phyloP scores from a whole-genome alignment of 2,329 filamentous ascomycete species.

The Alternaria panax region DNA sequence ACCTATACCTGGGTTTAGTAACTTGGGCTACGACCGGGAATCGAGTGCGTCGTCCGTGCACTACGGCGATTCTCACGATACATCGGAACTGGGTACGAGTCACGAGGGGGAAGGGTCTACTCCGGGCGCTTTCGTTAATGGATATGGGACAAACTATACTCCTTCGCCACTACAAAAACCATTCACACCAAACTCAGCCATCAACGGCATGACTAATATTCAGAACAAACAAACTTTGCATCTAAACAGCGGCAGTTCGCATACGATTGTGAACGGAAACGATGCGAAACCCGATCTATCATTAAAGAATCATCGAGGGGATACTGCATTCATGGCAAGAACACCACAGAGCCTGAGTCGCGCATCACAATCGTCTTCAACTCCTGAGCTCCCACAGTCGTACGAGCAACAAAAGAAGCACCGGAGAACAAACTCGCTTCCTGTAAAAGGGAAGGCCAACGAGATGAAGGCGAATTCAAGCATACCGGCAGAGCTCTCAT shows the following conservation, averaged over 20 bases:
- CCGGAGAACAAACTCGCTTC: slow-evolving; percentile 27
- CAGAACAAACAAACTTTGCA: slow-evolving; percentile 18
- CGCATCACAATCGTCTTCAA: slow-evolving; percentile 40
- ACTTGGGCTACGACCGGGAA: slow-evolving; percentile 49
- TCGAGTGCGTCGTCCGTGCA: slow-evolving; percentile 51
- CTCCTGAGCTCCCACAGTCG: slow-evolving; percentile 40
- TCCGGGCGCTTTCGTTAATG: slow-evolving; percentile 39
- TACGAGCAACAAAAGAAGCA: slow-evolving; percentile 28
- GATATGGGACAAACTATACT: slow-evolving; percentile 36
- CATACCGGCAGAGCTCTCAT: slow-evolving; percentile 76
- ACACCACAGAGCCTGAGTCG: slow-evolving; percentile 33
- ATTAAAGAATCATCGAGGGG: slow-evolving; percentile 21
- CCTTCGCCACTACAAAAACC: slow-evolving; percentile 42
- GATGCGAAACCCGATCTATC: slow-evolving; percentile 15
- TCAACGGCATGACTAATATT: slow-evolving; percentile 19
- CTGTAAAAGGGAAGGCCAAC: slow-evolving; percentile 30
- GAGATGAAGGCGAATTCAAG: slow-evolving; percentile 72
- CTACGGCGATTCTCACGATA: slow-evolving; percentile 47
- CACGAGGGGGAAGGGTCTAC: slow-evolving; percentile 44
- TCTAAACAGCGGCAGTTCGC: slow-evolving; percentile 18
- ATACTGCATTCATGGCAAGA: slow-evolving; percentile 28
- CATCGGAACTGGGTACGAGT: slow-evolving; percentile 45
- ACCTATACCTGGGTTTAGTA: slow-evolving; percentile 45
- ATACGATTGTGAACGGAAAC: slow-evolving; percentile 18
- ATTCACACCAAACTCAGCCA: slow-evolving; percentile 32